phyloP scores from a whole-genome alignment of 352 stramenopile genomes.

The Pythium angustatum region DNA sequence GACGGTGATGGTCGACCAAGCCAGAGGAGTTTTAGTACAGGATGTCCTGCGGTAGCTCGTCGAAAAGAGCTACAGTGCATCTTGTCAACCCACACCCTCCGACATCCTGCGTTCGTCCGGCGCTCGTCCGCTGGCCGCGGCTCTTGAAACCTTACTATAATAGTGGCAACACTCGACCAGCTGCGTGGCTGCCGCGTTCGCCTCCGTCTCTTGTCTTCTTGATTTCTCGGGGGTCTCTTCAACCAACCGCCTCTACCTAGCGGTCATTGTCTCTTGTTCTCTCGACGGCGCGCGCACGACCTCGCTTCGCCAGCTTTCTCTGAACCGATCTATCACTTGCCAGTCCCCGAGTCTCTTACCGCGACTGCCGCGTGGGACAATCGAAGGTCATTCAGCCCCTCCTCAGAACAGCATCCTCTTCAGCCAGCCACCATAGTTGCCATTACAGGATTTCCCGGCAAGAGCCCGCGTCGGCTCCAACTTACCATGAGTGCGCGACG shows the following conservation, averaged over 20 bases:
- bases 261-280: conserved; percentile 12
- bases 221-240: conserved; percentile 15
- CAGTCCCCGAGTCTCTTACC: not conserved
- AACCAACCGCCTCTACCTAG: not conserved
- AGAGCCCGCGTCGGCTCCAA: conserved; percentile 8
- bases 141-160: not conserved
- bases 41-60: too few relatives aligned
- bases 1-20: not conserved
- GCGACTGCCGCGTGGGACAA: conserved; percentile 10
- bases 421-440: conserved; percentile 29
- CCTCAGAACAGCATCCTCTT: conserved; percentile 9
- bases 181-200: conserved; percentile 16
- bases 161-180: conserved; percentile 14
- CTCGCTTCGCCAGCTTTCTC: conserved; percentile 16
- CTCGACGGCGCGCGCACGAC: not conserved
- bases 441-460: conserved; percentile 37
- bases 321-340: conserved; percentile 1
- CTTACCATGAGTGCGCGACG: conserved; percentile 35
- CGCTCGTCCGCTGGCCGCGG: not conserved
- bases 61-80: not conserved
- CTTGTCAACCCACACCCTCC: not conserved
- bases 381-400: not conserved
- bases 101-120: not conserved
- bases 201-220: conserved; percentile 23
- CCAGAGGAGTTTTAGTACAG: too few relatives aligned